These are phyloP conservation scores for Daldinia vernicosa DNA, from an alignment of 495 filamentous ascomycete genomes.

Conservation along the genomic window DNA sequence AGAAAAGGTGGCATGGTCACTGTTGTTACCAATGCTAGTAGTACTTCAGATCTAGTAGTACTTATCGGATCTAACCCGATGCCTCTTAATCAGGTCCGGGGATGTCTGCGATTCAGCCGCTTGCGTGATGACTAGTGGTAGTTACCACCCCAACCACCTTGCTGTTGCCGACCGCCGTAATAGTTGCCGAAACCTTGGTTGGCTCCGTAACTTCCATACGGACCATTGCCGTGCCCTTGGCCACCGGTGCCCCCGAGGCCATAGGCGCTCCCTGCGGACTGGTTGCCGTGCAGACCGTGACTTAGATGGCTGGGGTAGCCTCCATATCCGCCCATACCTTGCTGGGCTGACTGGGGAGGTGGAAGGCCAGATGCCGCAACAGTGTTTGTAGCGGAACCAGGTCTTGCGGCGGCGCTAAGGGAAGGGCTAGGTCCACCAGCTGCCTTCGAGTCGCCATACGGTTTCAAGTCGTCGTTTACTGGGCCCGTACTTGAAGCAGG, in stretches of 20 bases:
- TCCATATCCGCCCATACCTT: conserved; percentile 70
- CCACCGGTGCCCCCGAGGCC: conserved; percentile 71
- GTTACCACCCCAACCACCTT: conserved; percentile 75
- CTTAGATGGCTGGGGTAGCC: conserved; percentile 75
- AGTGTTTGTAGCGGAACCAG: conserved; percentile 84
- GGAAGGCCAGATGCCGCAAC: conserved; percentile 74
- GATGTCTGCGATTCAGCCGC: conserved; percentile 24
- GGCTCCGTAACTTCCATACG: conserved; percentile 64
- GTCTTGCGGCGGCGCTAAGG: conserved; percentile 79
- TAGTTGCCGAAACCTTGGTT: conserved; percentile 61
- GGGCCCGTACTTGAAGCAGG: conserved; percentile 63
- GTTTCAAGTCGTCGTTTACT: conserved; percentile 77
- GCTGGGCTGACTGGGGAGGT: conserved; percentile 74
- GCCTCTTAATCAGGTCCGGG: neutral
- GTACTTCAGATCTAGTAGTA: conserved; percentile 4
- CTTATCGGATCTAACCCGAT: conserved; percentile 2
- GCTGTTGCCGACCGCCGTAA: conserved; percentile 61
- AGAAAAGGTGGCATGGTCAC: conserved; percentile 11
- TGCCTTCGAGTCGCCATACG: conserved; percentile 72
- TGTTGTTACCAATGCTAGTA: conserved; percentile 7
- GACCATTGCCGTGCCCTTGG: conserved; percentile 67
- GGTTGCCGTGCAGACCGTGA: conserved; percentile 70
- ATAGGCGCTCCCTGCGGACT: conserved; percentile 72
- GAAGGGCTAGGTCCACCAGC: conserved; percentile 84
- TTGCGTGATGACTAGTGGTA: conserved; percentile 59